These are phyloP conservation scores for Trypanosoma melophagium DNA, from an alignment of 208 protist genomes.

Conservation along the genomic window DNA sequence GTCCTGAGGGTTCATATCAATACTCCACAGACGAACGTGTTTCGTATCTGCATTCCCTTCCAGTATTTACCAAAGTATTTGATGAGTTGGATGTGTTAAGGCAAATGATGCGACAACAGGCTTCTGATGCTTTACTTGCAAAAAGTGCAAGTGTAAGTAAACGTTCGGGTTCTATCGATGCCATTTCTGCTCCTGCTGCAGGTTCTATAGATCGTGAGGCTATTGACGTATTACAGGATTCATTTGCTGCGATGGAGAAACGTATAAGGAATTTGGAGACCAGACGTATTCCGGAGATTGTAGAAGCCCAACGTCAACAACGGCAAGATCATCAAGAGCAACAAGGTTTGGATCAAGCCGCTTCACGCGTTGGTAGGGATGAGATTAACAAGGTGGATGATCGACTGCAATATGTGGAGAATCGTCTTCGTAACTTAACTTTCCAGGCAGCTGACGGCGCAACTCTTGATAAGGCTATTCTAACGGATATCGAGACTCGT, in stretches of 20 bases:
- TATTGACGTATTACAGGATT: conserved; percentile 23
- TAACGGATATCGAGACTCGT: conserved; percentile 49
- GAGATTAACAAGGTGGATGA: conserved; percentile 33
- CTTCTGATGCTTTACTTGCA: conserved; percentile 45
- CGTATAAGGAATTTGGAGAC: conserved; percentile 38
- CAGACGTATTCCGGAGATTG: conserved; percentile 30
- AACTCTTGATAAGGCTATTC: conserved; percentile 22
- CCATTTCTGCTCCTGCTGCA: conserved; percentile 7
- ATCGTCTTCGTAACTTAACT: conserved; percentile 45
- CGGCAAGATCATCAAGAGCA: conserved; percentile 2
- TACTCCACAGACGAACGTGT: conserved; percentile 54
- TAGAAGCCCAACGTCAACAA: conserved; percentile 20
- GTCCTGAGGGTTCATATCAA: conserved; percentile 28
- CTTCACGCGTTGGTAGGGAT: neutral
- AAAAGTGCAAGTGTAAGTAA: conserved; percentile 32
- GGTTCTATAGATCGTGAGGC: conserved; percentile 10
- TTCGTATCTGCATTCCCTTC: conserved; percentile 63
- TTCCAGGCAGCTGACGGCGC: conserved; percentile 19
- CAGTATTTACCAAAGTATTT: conserved; percentile 51
- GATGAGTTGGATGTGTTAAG: conserved; percentile 73
- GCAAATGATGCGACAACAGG: conserved; percentile 57
- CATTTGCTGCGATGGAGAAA: conserved; percentile 35
- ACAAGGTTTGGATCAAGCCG: neutral
- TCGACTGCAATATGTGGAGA: conserved; percentile 48
- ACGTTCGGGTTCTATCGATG: conserved; percentile 21